Percentiles rank a stretch among this genome's conserved stretches.
Conservation (phyloP, 352 stramenopile genomes). For the Pilasporangium apinafurcum region DNA sequence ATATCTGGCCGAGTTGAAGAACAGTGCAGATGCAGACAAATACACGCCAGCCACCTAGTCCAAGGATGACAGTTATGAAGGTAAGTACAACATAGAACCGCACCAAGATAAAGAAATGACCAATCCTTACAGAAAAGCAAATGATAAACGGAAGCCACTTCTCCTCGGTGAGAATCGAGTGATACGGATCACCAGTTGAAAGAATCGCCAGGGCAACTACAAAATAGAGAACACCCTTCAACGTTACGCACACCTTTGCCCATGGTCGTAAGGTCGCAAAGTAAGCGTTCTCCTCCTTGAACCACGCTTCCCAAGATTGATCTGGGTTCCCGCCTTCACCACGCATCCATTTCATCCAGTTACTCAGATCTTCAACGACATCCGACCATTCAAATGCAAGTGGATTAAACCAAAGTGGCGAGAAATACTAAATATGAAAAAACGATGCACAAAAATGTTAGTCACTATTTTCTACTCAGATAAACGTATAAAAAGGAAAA, state of each 20-base stretch:
- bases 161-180: conserved; percentile 42
- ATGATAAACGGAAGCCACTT: conserved; percentile 61
- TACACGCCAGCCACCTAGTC: conserved; percentile 54
- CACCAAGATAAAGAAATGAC: no score
- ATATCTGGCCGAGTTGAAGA: conserved; percentile 46
- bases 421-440: no score
- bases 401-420: conserved; percentile 98
- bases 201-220: conserved; percentile 84
- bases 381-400: conserved; percentile 96
- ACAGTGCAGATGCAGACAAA: conserved; percentile 53
- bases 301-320: conserved; percentile 96
- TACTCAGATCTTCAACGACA: conserved; percentile 83
- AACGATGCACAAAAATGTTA: no score
- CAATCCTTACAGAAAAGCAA: no score
- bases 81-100: conserved; percentile 9
- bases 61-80: no score
- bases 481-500: no score
- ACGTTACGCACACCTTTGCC: conserved; percentile 88
- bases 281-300: conserved; percentile 93
- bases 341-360: conserved; percentile 93
- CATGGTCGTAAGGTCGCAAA: conserved; percentile 84
- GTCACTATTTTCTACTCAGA: no score
- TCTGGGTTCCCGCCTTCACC: conserved; percentile 88
- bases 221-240: conserved; percentile 88
- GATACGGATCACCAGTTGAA: conserved; percentile 61